phyloP scores from a whole-genome alignment of 139 green algal species.

The Mesostigma viride region DNA sequence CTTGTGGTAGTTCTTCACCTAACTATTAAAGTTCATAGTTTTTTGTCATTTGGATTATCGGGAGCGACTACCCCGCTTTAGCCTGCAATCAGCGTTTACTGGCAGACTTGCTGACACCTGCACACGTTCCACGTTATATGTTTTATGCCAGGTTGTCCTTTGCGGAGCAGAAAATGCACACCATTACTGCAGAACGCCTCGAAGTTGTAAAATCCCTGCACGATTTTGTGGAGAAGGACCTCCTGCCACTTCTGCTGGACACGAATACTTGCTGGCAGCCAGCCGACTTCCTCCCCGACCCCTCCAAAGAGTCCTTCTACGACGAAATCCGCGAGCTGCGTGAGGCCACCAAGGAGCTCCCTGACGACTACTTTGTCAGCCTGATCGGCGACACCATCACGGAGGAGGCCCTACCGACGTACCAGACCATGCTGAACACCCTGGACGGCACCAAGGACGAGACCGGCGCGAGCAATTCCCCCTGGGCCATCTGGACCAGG shows the following conservation, averaged over 20 bases:
- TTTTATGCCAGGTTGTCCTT: too few relatives aligned
- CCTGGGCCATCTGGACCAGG: constrained; percentile 73
- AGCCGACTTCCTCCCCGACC: constrained; percentile 83
- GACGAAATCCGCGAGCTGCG: constrained; percentile 78
- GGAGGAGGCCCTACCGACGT: constrained; percentile 98
- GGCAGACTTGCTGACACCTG: too few relatives aligned
- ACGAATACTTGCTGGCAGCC: too few relatives aligned
- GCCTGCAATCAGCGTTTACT: too few relatives aligned
- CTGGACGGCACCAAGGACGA: constrained; percentile 90
- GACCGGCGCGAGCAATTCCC: constrained; percentile 64
- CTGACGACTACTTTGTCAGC: constrained; percentile 89
- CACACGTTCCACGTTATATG: too few relatives aligned
- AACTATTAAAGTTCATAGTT: too few relatives aligned
- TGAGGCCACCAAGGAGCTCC: constrained; percentile 60
- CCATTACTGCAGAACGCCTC: constrained; percentile 47
- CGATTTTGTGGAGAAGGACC: constrained; percentile 49
- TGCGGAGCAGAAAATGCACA: constrained; percentile 42
- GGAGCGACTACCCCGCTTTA: too few relatives aligned
- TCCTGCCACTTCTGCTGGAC: constrained; percentile 60
- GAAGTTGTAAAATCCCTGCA: constrained; percentile 54
- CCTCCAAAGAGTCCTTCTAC: constrained; percentile 73
- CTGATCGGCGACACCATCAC: constrained; percentile 93
- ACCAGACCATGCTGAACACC: constrained; percentile 99
- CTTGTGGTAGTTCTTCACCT: too few relatives aligned
- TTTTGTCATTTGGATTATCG: too few relatives aligned